These are phyloP conservation scores for Dictyostelium firmibasis DNA, from an alignment of 78 protist species.

Conservation along the genomic window DNA sequence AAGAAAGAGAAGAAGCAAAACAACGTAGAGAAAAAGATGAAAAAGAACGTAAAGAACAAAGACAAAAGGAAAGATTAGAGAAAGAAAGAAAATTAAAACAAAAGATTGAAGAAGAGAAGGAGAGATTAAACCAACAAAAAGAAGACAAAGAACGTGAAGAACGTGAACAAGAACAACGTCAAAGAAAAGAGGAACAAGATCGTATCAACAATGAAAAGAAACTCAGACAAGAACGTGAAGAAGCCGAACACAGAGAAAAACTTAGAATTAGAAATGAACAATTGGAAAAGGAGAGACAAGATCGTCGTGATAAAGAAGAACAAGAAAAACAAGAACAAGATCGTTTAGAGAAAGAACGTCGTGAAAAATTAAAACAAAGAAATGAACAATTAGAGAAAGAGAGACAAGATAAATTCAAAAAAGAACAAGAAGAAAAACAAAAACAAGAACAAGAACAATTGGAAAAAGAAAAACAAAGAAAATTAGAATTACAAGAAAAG, in stretches of 20 bases:
- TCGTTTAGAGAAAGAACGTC: not conserved
- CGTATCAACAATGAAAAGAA: not conserved
- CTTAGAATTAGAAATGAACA: not conserved
- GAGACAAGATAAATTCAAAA: not conserved
- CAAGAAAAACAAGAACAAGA: not conserved
- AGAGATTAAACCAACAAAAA: not conserved
- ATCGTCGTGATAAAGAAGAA: not conserved
- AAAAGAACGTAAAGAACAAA: constrained; percentile 1
- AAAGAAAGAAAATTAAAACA: not conserved
- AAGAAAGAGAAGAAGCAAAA: not conserved
- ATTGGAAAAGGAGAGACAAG: not conserved
- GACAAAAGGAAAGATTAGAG: not conserved
- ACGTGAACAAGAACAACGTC: not conserved
- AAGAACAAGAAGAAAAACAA: not conserved
- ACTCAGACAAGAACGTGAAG: not conserved
- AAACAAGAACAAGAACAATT: not conserved
- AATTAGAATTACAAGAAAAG: constrained; percentile 1
- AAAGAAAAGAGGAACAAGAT: not conserved
- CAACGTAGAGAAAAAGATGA: not conserved
- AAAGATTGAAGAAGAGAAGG: not conserved
- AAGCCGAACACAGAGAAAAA: not conserved
- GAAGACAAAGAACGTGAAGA: not conserved
- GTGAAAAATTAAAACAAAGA: constrained; percentile 9
- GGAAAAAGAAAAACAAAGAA: not conserved
- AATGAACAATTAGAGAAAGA: not conserved